Conservation (phyloP, 1,284 basidiomycete genomes). For the Fomes fomentarius region DNA sequence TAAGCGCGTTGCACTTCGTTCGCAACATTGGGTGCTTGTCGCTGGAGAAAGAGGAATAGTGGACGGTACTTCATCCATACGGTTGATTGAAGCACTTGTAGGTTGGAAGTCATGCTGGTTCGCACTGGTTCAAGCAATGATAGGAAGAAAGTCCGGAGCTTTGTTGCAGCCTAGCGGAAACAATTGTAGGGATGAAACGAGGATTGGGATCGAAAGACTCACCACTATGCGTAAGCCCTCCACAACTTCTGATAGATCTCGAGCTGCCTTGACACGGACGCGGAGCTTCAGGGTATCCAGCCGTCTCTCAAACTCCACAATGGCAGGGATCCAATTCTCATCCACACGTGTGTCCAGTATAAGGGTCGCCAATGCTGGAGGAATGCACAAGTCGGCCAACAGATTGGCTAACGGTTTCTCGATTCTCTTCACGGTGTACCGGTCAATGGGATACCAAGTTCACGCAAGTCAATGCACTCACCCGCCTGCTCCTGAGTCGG, state of each 20-base stretch:
- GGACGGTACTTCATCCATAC: constrained; percentile 85
- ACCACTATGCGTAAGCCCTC: constrained; percentile 89
- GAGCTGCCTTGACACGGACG: constrained; percentile 81
- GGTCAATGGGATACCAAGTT: neutral
- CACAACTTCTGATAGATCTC: constrained; percentile 80
- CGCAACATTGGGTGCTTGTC: constrained; percentile 83
- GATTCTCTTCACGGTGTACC: constrained; percentile 68
- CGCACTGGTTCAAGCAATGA: constrained; percentile 83
- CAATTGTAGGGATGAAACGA: neutral
- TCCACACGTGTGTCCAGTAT: constrained; percentile 86
- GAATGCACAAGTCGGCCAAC: constrained; percentile 80
- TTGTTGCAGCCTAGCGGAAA: constrained; percentile 73
- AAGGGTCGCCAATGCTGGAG: constrained; percentile 77
- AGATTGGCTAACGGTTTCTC: constrained; percentile 86
- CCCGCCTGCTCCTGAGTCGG: constrained; percentile 81
- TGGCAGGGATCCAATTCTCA: constrained; percentile 83
- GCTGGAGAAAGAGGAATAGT: constrained; percentile 85
- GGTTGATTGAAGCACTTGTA: constrained; percentile 91
- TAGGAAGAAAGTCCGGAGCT: constrained; percentile 88
- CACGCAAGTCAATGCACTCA: constrained; percentile 38
- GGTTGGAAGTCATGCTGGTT: constrained; percentile 86
- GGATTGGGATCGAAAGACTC: constrained; percentile 25
- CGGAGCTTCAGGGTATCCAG: constrained; percentile 72
- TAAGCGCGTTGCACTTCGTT: constrained; percentile 92
- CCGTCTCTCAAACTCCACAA: constrained; percentile 80